Conservation (phyloP, 2,329 filamentous ascomycete genomes). For the Monosporascus sp. region DNA sequence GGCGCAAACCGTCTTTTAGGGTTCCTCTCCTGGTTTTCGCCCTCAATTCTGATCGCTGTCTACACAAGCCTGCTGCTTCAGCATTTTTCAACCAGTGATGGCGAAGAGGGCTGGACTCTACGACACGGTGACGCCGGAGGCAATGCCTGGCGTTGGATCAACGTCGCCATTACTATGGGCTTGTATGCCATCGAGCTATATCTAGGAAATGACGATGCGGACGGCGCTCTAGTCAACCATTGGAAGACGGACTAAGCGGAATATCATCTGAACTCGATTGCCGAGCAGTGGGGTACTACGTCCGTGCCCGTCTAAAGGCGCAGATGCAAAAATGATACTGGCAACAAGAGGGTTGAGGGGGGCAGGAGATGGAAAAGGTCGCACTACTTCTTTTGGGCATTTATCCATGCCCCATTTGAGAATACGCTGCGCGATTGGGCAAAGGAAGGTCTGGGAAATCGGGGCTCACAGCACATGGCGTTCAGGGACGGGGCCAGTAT, state of each 20-base stretch:
- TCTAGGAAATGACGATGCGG: slow-evolving; percentile 75
- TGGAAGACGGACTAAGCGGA: slow-evolving; percentile 77
- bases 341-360: background rate
- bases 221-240: slow-evolving; percentile 66
- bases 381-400: slow-evolving; percentile 3
- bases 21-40: slow-evolving; percentile 88
- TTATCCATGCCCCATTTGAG: slow-evolving; percentile 7
- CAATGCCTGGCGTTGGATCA: slow-evolving; percentile 90
- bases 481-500: slow-evolving; percentile 27
- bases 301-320: no score
- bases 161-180: slow-evolving; percentile 81
- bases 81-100: slow-evolving; percentile 78
- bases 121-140: slow-evolving; percentile 77
- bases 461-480: slow-evolving; percentile 26
- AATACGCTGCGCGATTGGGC: slow-evolving; percentile 13
- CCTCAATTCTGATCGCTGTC: slow-evolving; percentile 88
- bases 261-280: no score
- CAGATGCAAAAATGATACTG: background rate
- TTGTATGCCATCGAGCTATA: slow-evolving; percentile 89
- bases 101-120: slow-evolving; percentile 73
- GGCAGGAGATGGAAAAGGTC: background rate
- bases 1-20: slow-evolving; percentile 74
- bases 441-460: slow-evolving; percentile 17
- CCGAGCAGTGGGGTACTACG: slow-evolving; percentile 26
- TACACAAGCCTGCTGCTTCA: slow-evolving; percentile 95